Percentiles rank a stretch among this genome's conserved stretches.
Evolutionary conservation across 306 rosid genomes (phyloP).

Genomic region (Prunus padus): DNA sequence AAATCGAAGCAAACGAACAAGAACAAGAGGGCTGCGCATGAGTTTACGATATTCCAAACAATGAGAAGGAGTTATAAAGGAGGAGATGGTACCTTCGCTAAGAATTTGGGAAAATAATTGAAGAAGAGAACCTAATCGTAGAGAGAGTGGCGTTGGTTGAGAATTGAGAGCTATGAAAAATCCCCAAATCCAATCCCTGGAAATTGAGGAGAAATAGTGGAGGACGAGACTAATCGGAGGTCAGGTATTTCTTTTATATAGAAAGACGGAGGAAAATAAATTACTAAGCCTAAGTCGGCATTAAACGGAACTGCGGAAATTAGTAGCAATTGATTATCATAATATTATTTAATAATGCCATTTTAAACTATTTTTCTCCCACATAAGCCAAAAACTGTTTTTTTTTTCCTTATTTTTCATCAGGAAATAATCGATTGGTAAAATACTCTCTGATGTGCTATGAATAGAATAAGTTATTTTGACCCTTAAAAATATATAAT

Average conservation of each 20-base stretch:
- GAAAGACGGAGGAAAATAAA: background rate
- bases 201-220: slow-evolving; percentile 7
- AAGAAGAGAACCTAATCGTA: background rate
- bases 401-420: no score
- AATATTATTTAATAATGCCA: no score
- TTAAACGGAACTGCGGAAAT: background rate
- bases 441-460: no score
- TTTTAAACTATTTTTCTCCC: no score
- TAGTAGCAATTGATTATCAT: background rate
- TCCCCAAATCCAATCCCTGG: slow-evolving; percentile 18
- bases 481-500: background rate
- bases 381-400: no score
- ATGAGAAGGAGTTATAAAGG: background rate
- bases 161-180: background rate
- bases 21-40: background rate
- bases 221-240: background rate
- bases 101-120: background rate
- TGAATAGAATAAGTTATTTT: background rate
- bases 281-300: background rate
- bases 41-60: background rate
- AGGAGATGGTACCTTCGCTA: background rate
- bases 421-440: background rate
- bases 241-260: slow-evolving; percentile 10
- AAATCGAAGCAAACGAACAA: background rate
- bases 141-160: background rate